Conservation (phyloP, 2,329 filamentous ascomycete genomes). For the Erysiphe pisi region DNA sequence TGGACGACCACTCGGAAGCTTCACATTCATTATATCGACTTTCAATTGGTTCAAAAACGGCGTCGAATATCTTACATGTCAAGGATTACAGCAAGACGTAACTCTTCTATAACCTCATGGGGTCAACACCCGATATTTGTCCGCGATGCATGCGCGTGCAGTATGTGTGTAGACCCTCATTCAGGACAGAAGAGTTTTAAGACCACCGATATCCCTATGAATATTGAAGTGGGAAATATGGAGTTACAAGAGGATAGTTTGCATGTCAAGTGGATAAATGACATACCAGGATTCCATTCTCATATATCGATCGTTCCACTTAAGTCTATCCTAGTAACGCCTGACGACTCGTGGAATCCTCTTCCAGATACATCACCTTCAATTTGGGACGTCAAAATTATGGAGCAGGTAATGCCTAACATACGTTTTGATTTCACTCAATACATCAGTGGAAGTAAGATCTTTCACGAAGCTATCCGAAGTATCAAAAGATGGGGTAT, state of each 20-base stretch:
- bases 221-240: conserved; percentile 39
- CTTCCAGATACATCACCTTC: neutral
- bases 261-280: conserved; percentile 47
- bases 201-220: conserved; percentile 50
- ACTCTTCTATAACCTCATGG: neutral
- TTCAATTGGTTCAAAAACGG: too few relatives aligned
- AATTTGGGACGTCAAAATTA: conserved; percentile 38
- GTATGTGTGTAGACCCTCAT: conserved; percentile 47
- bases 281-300: conserved; percentile 38
- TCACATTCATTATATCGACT: too few relatives aligned
- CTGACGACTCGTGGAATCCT: neutral
- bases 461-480: conserved; percentile 51
- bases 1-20: too few relatives aligned
- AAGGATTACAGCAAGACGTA: conserved; percentile 2
- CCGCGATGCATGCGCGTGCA: conserved; percentile 50
- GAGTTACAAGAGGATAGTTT: conserved; percentile 39
- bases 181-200: conserved; percentile 55
- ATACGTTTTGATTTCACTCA: conserved; percentile 51
- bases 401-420: neutral
- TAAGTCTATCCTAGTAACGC: conserved; percentile 29
- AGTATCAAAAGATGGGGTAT: conserved; percentile 59
- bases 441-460: conserved; percentile 52
- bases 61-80: too few relatives aligned
- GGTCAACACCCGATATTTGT: conserved; percentile 37
- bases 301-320: conserved; percentile 34